Evolutionary conservation across 2,329 filamentous ascomycete genomes (phyloP).

Genomic region (Diaporthe sp.): DNA sequence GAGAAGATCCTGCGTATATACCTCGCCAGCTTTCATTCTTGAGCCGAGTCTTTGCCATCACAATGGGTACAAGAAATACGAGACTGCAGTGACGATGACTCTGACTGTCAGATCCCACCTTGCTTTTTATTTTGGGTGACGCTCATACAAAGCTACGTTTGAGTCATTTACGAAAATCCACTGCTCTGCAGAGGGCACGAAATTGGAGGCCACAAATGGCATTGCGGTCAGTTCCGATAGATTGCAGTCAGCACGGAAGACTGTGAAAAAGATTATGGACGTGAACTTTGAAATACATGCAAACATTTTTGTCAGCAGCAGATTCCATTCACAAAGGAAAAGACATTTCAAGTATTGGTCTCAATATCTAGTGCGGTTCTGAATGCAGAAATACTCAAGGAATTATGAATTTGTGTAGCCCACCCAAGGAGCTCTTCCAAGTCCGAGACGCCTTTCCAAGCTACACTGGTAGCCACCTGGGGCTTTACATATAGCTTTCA

Average conservation of each 20-base stretch:
- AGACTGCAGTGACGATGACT: no score
- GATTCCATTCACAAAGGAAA: not conserved
- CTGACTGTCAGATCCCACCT: not conserved
- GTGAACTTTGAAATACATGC: not conserved
- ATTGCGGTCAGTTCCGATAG: slow-evolving; percentile 2
- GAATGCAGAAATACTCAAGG: no score
- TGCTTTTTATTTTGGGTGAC: not conserved
- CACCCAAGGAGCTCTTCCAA: not conserved
- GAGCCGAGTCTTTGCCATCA: not conserved
- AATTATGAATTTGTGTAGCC: not conserved
- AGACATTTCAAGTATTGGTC: not conserved
- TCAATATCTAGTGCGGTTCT: no score
- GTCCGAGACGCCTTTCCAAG: not conserved
- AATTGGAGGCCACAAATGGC: not conserved
- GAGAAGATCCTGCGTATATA: not conserved
- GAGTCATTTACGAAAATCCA: not conserved
- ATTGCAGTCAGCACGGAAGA: not conserved
- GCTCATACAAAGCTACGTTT: not conserved
- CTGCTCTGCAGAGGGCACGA: not conserved
- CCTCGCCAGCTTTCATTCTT: not conserved
- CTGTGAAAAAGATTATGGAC: no score
- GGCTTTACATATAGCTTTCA: not conserved
- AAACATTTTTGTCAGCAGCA: not conserved
- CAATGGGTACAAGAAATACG: no score
- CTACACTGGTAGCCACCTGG: not conserved